Evolutionary conservation across 768 basidiomycete species (phyloP).

Genomic region (Leccinellum albellum): DNA sequence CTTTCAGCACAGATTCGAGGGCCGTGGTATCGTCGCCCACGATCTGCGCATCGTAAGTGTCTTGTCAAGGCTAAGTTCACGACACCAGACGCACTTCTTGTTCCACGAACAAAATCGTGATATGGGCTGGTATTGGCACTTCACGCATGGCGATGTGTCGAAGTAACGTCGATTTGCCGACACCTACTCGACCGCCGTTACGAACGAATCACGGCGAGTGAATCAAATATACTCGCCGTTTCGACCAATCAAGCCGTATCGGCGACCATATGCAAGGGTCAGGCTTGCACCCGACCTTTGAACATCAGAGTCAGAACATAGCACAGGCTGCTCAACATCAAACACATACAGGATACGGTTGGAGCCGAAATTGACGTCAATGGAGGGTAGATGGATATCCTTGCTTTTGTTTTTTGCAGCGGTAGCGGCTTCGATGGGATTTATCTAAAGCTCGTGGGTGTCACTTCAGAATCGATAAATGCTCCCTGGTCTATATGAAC

Average conservation of each 20-base stretch:
- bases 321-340: neutral
- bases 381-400: constrained; percentile 90
- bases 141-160: constrained; percentile 94
- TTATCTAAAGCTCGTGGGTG: constrained; percentile 51
- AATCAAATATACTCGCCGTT: constrained; percentile 47
- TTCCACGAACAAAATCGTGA: constrained; percentile 96
- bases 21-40: constrained; percentile 91
- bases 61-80: neutral
- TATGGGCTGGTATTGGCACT: constrained; percentile 88
- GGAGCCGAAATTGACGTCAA: constrained; percentile 95
- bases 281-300: constrained; percentile 77
- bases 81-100: constrained; percentile 66
- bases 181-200: constrained; percentile 43
- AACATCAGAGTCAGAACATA: constrained; percentile 1
- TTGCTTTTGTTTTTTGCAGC: constrained; percentile 92
- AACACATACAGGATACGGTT: constrained; percentile 78
- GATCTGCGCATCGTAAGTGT: constrained; percentile 46
- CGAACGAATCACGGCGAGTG: neutral
- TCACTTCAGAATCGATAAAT: neutral
- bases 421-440: constrained; percentile 79
- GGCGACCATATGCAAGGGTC: constrained; percentile 83
- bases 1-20: constrained; percentile 93
- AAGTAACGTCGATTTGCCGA: constrained; percentile 95
- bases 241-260: constrained; percentile 89
- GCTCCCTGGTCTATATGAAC: neutral